A percentile compares a stretch with the other conserved stretches of the same genome.
phyloP scores from a whole-genome alignment of 2,329 filamentous ascomycete genomes.

The Aureobasidium sp. region DNA sequence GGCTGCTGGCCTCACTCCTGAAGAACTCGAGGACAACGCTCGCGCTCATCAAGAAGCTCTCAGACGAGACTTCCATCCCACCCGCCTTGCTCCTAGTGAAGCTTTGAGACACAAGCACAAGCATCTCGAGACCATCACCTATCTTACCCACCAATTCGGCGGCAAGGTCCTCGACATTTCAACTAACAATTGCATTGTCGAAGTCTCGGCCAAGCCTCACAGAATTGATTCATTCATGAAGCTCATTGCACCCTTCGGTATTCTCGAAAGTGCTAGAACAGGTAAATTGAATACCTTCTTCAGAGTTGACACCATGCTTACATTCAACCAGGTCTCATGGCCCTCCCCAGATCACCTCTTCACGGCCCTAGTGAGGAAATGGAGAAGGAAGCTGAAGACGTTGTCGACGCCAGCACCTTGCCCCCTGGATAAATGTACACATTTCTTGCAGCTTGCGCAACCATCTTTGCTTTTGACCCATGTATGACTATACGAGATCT shows the following conservation, averaged over 20 bases:
- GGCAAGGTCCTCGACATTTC: slow-evolving; percentile 97
- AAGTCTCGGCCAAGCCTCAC: slow-evolving; percentile 85
- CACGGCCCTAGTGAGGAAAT: slow-evolving; percentile 59
- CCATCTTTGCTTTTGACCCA: slow-evolving; percentile 6
- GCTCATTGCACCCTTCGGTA: slow-evolving; percentile 86
- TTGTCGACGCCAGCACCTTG: slow-evolving; percentile 89
- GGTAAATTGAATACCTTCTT: slow-evolving; percentile 38
- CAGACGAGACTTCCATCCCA: slow-evolving; percentile 74
- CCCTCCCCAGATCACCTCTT: slow-evolving; percentile 85
- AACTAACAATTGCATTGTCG: slow-evolving; percentile 97
- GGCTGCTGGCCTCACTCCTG: slow-evolving; percentile 21
- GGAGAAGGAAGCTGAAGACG: slow-evolving; percentile 83
- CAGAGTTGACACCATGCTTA: slow-evolving; percentile 17
- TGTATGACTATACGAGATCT: slow-evolving; percentile 12
- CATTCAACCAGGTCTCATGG: slow-evolving; percentile 68
- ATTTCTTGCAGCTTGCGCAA: not conserved
- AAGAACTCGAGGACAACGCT: slow-evolving; percentile 20
- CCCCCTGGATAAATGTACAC: slow-evolving; percentile 65
- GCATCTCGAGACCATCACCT: slow-evolving; percentile 92
- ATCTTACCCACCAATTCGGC: slow-evolving; percentile 93
- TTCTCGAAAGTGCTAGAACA: slow-evolving; percentile 90
- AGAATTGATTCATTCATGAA: slow-evolving; percentile 98
- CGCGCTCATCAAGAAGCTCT: slow-evolving; percentile 30
- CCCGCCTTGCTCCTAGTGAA: slow-evolving; percentile 75
- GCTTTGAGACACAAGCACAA: slow-evolving; percentile 95